Percentiles rank a stretch among this genome's conserved stretches.
phyloP scores from a whole-genome alignment of 106 monocot species.

The Acorus calamus region DNA sequence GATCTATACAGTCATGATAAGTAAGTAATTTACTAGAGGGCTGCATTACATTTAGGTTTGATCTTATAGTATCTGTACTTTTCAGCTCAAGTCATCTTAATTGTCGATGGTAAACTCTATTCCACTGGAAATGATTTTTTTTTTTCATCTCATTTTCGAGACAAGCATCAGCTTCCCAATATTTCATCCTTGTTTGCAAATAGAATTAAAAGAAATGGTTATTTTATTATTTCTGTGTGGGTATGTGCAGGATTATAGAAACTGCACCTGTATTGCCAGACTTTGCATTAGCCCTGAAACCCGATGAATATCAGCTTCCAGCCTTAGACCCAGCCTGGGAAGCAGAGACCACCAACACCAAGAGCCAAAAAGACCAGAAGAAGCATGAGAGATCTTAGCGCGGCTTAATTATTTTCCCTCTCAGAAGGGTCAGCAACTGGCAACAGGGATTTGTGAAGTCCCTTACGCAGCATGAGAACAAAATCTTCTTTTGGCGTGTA shows the following conservation, averaged over 20 bases:
- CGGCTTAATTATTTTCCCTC: too few species aligned
- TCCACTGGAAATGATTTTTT: too few species aligned
- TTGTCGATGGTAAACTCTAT: too few species aligned
- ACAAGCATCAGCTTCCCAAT: neutral
- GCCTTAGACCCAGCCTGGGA: constrained; percentile 37
- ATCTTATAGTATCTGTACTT: too few species aligned
- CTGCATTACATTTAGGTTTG: too few species aligned
- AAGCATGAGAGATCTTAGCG: too few species aligned
- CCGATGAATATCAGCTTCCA: constrained; percentile 74
- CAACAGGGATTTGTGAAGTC: too few species aligned
- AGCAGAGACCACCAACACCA: constrained; percentile 5
- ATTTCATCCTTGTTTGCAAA: neutral
- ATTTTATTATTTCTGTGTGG: neutral
- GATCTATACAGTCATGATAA: constrained; percentile 48
- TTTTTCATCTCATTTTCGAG: neutral
- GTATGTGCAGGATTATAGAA: constrained; percentile 36
- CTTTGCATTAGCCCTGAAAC: constrained; percentile 67
- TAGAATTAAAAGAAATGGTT: neutral
- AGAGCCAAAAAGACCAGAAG: neutral
- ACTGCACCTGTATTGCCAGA: constrained; percentile 52
- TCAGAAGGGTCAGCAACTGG: too few species aligned
- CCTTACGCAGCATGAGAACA: too few species aligned
- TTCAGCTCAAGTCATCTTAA: too few species aligned
- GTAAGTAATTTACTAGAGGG: constrained; percentile 13
- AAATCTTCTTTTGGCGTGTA: too few species aligned